These are phyloP conservation scores for Candida corydali DNA, from an alignment of 805 yeast species.

Conservation along the genomic window DNA sequence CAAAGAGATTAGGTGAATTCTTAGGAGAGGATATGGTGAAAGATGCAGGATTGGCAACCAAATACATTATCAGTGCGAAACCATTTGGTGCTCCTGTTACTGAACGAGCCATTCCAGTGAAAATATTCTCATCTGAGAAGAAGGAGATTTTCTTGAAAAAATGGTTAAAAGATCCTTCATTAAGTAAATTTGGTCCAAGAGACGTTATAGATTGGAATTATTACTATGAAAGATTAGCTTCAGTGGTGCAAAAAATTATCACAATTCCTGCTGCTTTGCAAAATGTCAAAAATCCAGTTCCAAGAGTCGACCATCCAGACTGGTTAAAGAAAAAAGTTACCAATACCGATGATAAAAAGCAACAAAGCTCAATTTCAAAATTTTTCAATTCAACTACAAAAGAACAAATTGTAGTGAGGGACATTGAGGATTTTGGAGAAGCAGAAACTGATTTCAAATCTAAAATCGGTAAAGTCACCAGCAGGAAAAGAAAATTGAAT, in stretches of 20 bases:
- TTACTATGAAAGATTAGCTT: slow-evolving; percentile 84
- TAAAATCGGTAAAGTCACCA: slow-evolving; percentile 43
- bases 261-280: slow-evolving; percentile 97
- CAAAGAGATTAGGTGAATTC: slow-evolving; percentile 87
- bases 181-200: slow-evolving; percentile 83
- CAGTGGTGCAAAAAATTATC: slow-evolving; percentile 90
- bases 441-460: slow-evolving; percentile 23
- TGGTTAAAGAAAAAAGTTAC: slow-evolving; percentile 75
- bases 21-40: slow-evolving; percentile 95
- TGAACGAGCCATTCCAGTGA: slow-evolving; percentile 94
- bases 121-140: slow-evolving; percentile 87
- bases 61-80: slow-evolving; percentile 80
- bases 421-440: slow-evolving; percentile 71
- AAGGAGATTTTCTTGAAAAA: slow-evolving; percentile 72
- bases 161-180: slow-evolving; percentile 79
- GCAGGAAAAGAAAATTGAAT: slow-evolving; percentile 40
- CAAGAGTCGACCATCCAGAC: slow-evolving; percentile 88
- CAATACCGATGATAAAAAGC: slow-evolving; percentile 57
- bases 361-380: slow-evolving; percentile 60
- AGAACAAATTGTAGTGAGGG: slow-evolving; percentile 45
- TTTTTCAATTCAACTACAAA: slow-evolving; percentile 51
- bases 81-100: slow-evolving; percentile 89
- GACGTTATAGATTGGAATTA: slow-evolving; percentile 90
- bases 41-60: slow-evolving; percentile 93
- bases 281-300: slow-evolving; percentile 84